Base-by-base conservation (phyloP, 2,329 filamentous ascomycete species). In the Penicillium psychrosexuale region DNA sequence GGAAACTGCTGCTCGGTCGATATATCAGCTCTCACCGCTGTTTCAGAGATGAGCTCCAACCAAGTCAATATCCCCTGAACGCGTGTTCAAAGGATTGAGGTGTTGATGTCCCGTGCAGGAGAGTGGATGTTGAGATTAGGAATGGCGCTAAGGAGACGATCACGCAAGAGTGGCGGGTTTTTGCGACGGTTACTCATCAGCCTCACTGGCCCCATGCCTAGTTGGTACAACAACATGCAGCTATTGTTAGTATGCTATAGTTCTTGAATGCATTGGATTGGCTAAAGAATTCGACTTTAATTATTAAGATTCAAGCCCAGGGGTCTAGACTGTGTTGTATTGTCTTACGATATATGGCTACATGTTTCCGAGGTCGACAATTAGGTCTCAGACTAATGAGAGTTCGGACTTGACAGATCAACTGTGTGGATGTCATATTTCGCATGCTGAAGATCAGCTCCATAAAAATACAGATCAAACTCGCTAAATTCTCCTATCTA, bases 81-180 rank as follows among this genome's bases (percentile, higher is more conserved):
- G 17, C 37, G 17, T 42, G 37, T 33, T 22, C 13, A 27, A 15
- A 8, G 15, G 8, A 24, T 28, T 8, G 15, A 39, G 9, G 30
- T 27, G 42, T 43, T 51, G 37, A 40, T 45, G 34, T 38, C 46
- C 22, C 24, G 5, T 40, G 47, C 40, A 47, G n/a, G n/a, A 31
- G 37, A 36, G 61, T 56, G 58, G 59, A 59, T 58, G 58, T 64
- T 46, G 24, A 51, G 51, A 57, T 61, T 61, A 61, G 61, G 47
- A 56, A 51, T 30, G 37, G 39, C 47, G 64, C 63, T 64, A 59
- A 61, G 51, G 36, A 52, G 64, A 53, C 61, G 63, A 68, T 67
- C 66, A 67, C 65, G 65, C 62, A 66, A 68, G 60, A 57, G 57
- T 53, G 65, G 59, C 59, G 61, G 55, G 24, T 36, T 62, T 37